Evolutionary conservation across 169 alveolate genomes (phyloP).

Genomic region (Perkinsus olseni): DNA sequence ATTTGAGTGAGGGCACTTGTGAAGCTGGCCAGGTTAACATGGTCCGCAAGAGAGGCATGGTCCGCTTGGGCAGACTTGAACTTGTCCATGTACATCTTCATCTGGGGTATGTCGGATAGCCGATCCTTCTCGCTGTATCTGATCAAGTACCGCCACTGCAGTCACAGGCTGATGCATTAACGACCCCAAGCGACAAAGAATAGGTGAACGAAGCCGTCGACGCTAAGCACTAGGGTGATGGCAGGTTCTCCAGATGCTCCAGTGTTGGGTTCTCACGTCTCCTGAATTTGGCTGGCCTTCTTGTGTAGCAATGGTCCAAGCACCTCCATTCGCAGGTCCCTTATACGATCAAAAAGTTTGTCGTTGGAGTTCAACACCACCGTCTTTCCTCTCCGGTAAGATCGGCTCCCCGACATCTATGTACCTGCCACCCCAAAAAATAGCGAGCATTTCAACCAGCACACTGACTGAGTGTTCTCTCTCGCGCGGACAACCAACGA

Average conservation of each 20-base stretch:
- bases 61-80: conserved; percentile 42
- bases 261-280: neutral
- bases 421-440: neutral
- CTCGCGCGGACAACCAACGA: too few relatives aligned
- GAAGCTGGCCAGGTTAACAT: conserved; percentile 39
- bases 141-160: too few relatives aligned
- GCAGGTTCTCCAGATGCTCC: neutral
- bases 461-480: too few relatives aligned
- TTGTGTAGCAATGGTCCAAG: conserved; percentile 29
- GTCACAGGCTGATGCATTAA: too few relatives aligned
- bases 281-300: conserved; percentile 32
- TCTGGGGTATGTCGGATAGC: conserved; percentile 34
- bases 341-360: conserved; percentile 39
- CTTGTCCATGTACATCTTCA: conserved; percentile 34
- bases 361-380: conserved; percentile 30
- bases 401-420: neutral
- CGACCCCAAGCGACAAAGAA: too few relatives aligned
- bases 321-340: conserved; percentile 41
- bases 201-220: too few relatives aligned
- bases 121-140: conserved; percentile 36
- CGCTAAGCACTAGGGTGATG: too few relatives aligned
- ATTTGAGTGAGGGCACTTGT: conserved; percentile 18
- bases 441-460: neutral
- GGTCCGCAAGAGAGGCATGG: conserved; percentile 40
- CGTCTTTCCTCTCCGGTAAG: neutral